Base-by-base conservation (phyloP, 2,329 filamentous ascomycete genomes). In the Aspergillus fumigatiaffinis region DNA sequence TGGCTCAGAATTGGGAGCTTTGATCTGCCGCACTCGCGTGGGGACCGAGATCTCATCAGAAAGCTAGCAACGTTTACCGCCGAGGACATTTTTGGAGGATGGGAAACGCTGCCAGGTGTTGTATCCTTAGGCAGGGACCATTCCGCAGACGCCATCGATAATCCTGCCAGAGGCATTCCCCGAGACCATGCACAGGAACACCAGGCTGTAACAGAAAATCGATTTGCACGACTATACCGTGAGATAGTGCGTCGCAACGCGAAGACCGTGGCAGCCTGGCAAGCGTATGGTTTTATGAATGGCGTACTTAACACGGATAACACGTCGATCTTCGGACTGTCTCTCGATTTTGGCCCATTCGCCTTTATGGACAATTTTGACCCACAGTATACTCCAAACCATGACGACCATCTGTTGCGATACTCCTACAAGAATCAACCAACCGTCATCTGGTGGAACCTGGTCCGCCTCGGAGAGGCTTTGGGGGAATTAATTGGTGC, bases 251-350 rank as follows among this genome's bases (percentile, higher is more conserved):
- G 91, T 46, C 85, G 90, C 32, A 99, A 97, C 70, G 94, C 94
- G 1, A 81, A 83, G 57, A 95, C 90, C 0, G 92, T 97, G 1
- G 94, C 94, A 10, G 84, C 88, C 64, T 97, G 94, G 93, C 95
- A 99, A 77, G 92, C 91, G 0, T 97, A 97, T 69, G 94, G 91
- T n/a, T 99, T 99, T 77, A 97, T 96, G 83, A 99, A 99, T 68
- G 94, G 94, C 49, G 94, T 99, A 3, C 80, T 99, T 57, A 99
- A 99, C 75, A 97, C 94, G 0, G 94, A 99, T 71, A 99, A 99
- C 73, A 99, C 94, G 0, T 96, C 92, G 0, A 83, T 99, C 52
- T 87, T 87, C 55, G 94, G 94, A 0, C 78, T 99, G 0, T 93
- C 89, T 5, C 88, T 99, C 61, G 94, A 99, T 75, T 99, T 92